Percentiles rank a stretch among this genome's conserved stretches.
These are phyloP conservation scores for Penicillium argentinense DNA, from an alignment of 495 filamentous ascomycete genomes.

Conservation along the genomic window DNA sequence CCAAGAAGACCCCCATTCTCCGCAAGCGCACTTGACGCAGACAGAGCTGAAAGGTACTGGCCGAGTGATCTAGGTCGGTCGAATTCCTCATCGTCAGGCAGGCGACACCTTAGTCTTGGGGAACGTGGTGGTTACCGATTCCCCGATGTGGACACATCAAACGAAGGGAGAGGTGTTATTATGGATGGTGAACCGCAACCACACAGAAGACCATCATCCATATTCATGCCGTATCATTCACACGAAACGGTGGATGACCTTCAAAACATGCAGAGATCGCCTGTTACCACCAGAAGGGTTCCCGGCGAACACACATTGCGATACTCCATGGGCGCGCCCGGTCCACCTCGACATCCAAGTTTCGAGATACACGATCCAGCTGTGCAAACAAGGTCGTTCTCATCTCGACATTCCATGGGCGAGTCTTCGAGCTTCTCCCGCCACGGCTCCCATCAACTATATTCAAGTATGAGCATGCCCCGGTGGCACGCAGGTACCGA, in stretches of 20 bases:
- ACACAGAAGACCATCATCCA: not conserved
- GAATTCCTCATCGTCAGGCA: not conserved
- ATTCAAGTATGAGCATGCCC: constrained; percentile 1
- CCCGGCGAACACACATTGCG: too few species aligned
- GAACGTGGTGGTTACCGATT: not conserved
- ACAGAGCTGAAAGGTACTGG: not conserved
- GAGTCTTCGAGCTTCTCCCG: not conserved
- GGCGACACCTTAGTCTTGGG: too few species aligned
- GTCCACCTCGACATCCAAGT: not conserved
- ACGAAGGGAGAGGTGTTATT: not conserved
- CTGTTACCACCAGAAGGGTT: not conserved
- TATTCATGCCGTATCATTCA: not conserved
- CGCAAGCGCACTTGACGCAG: not conserved
- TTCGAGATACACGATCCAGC: not conserved
- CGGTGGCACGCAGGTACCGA: constrained; percentile 1
- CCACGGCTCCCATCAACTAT: not conserved
- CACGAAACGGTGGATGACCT: not conserved
- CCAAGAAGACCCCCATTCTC: not conserved
- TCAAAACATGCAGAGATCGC: not conserved
- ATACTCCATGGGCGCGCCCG: not conserved
- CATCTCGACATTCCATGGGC: not conserved
- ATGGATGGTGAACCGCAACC: not conserved
- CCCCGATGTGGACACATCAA: not conserved
- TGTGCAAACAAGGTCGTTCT: not conserved
- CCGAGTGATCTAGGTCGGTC: not conserved